phyloP scores from a whole-genome alignment of 176 grass and related monocot genomes.

The Aegilops tauschii region DNA sequence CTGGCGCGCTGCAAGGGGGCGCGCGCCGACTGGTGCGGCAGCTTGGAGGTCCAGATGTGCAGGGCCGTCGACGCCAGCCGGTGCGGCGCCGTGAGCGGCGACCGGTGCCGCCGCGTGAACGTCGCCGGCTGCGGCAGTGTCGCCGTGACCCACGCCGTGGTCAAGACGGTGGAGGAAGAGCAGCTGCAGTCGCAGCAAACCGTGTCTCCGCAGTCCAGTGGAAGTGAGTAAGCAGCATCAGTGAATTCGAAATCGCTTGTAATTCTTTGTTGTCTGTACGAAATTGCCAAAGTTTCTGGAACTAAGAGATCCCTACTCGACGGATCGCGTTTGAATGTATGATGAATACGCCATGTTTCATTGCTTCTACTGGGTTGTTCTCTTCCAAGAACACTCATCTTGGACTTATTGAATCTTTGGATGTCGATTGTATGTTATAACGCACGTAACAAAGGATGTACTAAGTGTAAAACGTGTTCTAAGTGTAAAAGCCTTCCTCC shows the following conservation, averaged over 20 bases:
- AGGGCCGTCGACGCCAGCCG: slow-evolving; percentile 42
- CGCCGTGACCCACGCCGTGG: slow-evolving; percentile 33
- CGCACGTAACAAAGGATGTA: no score
- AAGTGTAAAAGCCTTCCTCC: no score
- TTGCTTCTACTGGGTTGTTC: no score
- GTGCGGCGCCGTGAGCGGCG: slow-evolving; percentile 45
- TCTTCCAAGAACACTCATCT: no score
- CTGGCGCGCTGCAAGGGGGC: slow-evolving; percentile 38
- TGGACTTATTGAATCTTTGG: no score
- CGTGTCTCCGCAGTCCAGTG: slow-evolving; percentile 14
- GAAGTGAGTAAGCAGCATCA: slow-evolving; percentile 6
- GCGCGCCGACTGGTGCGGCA: slow-evolving; percentile 53
- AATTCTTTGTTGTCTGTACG: background rate
- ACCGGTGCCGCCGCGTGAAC: slow-evolving; percentile 48
- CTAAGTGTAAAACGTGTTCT: no score
- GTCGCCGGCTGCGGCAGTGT: slow-evolving; percentile 37
- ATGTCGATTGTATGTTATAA: no score
- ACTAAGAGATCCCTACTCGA: background rate
- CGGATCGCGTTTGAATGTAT: background rate
- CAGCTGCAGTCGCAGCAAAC: slow-evolving; percentile 18
- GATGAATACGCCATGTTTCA: background rate
- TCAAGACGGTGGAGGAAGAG: slow-evolving; percentile 38
- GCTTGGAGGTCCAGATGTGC: slow-evolving; percentile 46
- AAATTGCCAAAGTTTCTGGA: background rate
- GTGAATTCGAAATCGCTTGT: background rate